A percentile compares a stretch with the other conserved stretches of the same genome.
These are phyloP conservation scores for Cystobasidium ongulense DNA, from an alignment of 768 basidiomycete genomes.

Conservation along the genomic window DNA sequence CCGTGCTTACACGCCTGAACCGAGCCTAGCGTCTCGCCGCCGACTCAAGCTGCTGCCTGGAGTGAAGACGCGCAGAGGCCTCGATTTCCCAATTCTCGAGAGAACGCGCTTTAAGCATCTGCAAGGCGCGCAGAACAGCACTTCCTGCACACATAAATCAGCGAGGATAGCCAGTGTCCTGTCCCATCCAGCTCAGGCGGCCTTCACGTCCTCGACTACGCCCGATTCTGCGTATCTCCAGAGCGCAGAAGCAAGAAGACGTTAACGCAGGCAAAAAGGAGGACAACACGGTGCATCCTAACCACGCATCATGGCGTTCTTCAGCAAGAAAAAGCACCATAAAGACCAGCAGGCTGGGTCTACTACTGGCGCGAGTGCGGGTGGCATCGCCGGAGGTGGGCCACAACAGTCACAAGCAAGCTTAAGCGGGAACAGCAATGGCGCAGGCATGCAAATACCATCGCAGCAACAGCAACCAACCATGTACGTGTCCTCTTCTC, in stretches of 20 bases:
- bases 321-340: conserved; percentile 27
- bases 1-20: too few species aligned
- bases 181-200: too few species aligned
- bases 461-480: neutral
- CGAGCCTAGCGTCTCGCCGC: too few species aligned
- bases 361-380: neutral
- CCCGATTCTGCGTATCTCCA: too few species aligned
- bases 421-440: neutral
- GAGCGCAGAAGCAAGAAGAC: too few species aligned
- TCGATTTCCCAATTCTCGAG: neutral
- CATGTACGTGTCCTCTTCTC: neutral
- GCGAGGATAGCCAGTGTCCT: too few species aligned
- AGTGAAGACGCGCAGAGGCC: neutral
- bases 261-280: too few species aligned
- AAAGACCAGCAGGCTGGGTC: neutral
- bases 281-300: neutral
- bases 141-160: too few species aligned
- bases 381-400: neutral
- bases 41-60: too few species aligned
- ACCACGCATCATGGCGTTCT: conserved; percentile 10
- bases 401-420: neutral
- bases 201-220: too few species aligned
- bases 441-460: neutral
- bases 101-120: neutral
- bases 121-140: neutral